Evolutionary conservation across 2,329 filamentous ascomycete species (phyloP).

Genomic region (Xylariomycetidae sp.): DNA sequence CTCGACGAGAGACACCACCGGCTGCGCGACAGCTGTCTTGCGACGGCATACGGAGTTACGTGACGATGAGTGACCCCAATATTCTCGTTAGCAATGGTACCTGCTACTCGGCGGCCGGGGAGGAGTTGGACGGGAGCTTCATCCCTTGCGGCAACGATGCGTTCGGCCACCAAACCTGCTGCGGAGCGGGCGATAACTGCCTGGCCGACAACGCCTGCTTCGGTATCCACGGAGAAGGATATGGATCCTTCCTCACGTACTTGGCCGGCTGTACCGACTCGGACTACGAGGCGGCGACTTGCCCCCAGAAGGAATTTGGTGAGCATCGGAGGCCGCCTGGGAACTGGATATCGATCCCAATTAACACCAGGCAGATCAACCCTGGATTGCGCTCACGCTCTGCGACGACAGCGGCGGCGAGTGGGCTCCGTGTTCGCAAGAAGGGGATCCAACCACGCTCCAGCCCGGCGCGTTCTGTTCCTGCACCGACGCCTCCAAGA

Average conservation of each 20-base stretch:
- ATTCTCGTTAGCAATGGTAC: constrained; percentile 12
- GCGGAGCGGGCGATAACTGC: constrained; percentile 11
- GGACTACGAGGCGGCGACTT: constrained; percentile 7
- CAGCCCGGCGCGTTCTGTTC: constrained; percentile 14
- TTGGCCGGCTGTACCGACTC: constrained; percentile 12
- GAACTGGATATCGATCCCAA: neutral
- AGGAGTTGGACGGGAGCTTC: constrained; percentile 9
- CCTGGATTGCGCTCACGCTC: constrained; percentile 11
- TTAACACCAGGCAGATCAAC: constrained; percentile 5
- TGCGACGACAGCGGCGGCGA: constrained; percentile 9
- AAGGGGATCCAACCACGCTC: constrained; percentile 12
- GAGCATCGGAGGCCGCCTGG: neutral
- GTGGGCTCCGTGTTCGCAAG: constrained; percentile 16
- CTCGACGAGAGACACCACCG: too few species aligned
- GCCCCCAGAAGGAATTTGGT: constrained; percentile 10
- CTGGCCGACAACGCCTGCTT: constrained; percentile 11
- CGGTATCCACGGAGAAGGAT: constrained; percentile 7
- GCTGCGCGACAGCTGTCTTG: too few species aligned
- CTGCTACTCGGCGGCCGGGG: constrained; percentile 10
- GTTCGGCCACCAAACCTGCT: constrained; percentile 12
- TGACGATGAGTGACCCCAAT: constrained; percentile 4
- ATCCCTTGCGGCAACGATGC: constrained; percentile 14
- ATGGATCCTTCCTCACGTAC: constrained; percentile 10
- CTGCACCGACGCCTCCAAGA: constrained; percentile 13
- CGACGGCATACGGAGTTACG: too few species aligned